Evolutionary conservation across 73 alveolate species (phyloP).

Genomic region (Blepharisma japonicum): DNA sequence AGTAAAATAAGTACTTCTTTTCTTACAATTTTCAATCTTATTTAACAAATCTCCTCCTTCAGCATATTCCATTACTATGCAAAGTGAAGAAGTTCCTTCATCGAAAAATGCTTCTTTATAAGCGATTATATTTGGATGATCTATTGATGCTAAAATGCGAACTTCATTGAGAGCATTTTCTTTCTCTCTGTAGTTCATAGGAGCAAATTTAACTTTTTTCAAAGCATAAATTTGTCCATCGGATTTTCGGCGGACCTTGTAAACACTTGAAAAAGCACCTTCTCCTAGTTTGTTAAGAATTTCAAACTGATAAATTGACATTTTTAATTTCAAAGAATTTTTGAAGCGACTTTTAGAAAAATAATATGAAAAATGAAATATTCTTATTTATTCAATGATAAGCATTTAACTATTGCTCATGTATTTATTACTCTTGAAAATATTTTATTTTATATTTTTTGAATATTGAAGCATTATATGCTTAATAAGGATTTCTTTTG

Average conservation of each 20-base stretch:
- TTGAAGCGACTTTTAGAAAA: no score
- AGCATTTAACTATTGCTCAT: no score
- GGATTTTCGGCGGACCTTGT: not conserved
- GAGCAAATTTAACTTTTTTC: not conserved
- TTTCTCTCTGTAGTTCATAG: conserved; percentile 49
- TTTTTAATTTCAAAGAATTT: no score
- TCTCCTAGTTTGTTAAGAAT: conserved; percentile 39
- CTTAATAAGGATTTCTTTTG: no score
- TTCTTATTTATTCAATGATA: no score
- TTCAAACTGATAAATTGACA: conserved; percentile 36
- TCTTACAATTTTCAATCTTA: conserved; percentile 12
- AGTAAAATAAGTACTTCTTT: no score
- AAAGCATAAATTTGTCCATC: not conserved
- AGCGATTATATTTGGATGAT: conserved; percentile 89
- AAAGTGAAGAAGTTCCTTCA: conserved; percentile 42
- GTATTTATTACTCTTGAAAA: no score
- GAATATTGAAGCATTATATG: no score
- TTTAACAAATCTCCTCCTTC: conserved; percentile 49
- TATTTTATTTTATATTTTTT: no score
- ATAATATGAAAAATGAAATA: no score
- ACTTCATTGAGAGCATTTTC: conserved; percentile 70
- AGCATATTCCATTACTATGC: conserved; percentile 82
- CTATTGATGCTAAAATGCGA: conserved; percentile 51
- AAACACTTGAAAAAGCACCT: conserved; percentile 44
- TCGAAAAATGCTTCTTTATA: conserved; percentile 83